These are phyloP conservation scores for Dothideomycetidae sp. DNA, from an alignment of 2,329 filamentous ascomycete species.

Conservation along the genomic window DNA sequence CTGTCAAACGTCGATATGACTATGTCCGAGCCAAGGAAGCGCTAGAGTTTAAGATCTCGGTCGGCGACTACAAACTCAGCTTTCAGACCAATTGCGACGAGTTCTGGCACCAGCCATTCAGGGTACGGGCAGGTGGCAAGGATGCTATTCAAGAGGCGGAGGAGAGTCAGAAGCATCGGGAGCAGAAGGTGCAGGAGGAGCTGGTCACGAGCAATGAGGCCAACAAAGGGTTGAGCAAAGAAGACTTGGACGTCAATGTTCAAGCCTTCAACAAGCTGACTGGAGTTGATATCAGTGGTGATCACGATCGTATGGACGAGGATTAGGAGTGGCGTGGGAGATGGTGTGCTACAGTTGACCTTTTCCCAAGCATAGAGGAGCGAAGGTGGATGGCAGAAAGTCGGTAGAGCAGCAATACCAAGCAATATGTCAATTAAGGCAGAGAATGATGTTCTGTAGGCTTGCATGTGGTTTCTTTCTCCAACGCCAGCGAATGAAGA, in stretches of 20 bases:
- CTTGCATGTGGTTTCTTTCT: too few species aligned
- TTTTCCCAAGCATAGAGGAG: too few species aligned
- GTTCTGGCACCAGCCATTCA: constrained; percentile 27
- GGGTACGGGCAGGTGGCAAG: constrained; percentile 22
- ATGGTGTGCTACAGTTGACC: too few species aligned
- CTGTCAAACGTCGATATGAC: constrained; percentile 14
- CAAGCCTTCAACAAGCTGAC: constrained; percentile 16
- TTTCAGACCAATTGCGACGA: constrained; percentile 31
- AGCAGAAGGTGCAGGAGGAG: constrained; percentile 27
- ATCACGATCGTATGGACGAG: constrained; percentile 14
- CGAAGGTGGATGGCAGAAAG: too few species aligned
- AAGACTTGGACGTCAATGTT: constrained; percentile 33
- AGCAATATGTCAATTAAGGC: too few species aligned
- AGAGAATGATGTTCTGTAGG: too few species aligned
- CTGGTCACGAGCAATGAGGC: constrained; percentile 31
- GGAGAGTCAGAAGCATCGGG: constrained; percentile 22
- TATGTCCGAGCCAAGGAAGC: constrained; percentile 27
- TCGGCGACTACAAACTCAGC: constrained; percentile 29
- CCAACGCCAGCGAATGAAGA: too few species aligned
- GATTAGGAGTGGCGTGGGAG: constrained; percentile 14
- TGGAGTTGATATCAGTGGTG: constrained; percentile 11
- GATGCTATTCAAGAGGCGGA: constrained; percentile 23
- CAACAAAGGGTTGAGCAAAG: constrained; percentile 33
- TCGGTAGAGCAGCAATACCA: too few species aligned
- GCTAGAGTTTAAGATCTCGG: constrained; percentile 31